Percentiles rank a stretch among this genome's conserved stretches.
Evolutionary conservation across 202 grass and related monocot genomes (phyloP).

Genomic region (Digitaria exilis): DNA sequence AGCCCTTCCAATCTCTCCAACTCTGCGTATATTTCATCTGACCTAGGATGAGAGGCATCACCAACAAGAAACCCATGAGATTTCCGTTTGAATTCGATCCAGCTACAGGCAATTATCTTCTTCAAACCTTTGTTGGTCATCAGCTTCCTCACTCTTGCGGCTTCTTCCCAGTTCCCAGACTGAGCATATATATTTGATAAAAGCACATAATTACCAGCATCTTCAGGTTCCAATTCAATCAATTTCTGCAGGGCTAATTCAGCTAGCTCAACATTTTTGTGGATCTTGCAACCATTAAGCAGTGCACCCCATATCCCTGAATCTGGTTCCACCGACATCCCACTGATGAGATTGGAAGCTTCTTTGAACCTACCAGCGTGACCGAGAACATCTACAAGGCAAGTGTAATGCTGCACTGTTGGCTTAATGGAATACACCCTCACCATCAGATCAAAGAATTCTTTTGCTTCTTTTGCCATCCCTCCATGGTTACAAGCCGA

Average conservation of each 20-base stretch:
- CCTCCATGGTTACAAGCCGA: conserved; percentile 68
- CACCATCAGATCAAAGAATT: conserved; percentile 46
- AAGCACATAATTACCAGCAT: conserved; percentile 83
- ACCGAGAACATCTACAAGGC: conserved; percentile 76
- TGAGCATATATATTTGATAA: conserved; percentile 81
- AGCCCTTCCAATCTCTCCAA: conserved; percentile 69
- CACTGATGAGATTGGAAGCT: conserved; percentile 64
- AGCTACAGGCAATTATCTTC: conserved; percentile 76
- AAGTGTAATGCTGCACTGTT: conserved; percentile 74
- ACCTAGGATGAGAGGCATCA: conserved; percentile 70
- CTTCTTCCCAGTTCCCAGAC: conserved; percentile 71
- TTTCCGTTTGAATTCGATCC: conserved; percentile 73
- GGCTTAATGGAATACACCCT: conserved; percentile 53
- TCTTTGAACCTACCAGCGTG: conserved; percentile 57
- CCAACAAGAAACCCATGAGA: conserved; percentile 77
- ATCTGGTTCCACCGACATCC: conserved; percentile 67
- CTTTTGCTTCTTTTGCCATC: conserved; percentile 56
- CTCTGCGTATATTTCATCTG: conserved; percentile 65
- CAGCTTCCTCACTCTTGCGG: conserved; percentile 59
- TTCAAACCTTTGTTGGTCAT: conserved; percentile 71
- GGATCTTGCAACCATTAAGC: conserved; percentile 80
- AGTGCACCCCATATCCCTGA: conserved; percentile 76
- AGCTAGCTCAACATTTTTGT: conserved; percentile 65
- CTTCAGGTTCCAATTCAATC: conserved; percentile 72
- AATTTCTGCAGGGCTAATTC: conserved; percentile 72